Evolutionary conservation across 1,139 yeast species (phyloP), one percentile per base, ranked within the genome.

Genomic region (Scheffersomyces cryptocercus): DNA sequence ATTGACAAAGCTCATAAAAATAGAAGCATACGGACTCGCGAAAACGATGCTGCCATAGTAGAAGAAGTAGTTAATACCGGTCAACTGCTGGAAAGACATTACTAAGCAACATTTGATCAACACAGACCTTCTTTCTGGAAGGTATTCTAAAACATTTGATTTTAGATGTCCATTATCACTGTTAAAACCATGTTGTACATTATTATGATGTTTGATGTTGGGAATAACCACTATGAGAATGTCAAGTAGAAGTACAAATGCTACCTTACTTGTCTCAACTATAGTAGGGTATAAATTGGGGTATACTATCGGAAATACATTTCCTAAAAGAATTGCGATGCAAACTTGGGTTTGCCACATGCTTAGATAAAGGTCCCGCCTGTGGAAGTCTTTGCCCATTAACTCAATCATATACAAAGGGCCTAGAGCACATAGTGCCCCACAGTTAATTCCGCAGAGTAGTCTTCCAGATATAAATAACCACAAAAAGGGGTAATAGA

Each of bases 21-120:
- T 45, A 4, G 50, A 28, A 9, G 51, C 48, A 15, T 37, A 36
- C 20, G 26, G 54, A 36, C 37, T 40, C 3, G 53, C 48, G 39
- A 66, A 59, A 9, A 67, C 43, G 3, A 47, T 41, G 4, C 57
- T 51, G 11, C 68, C 64, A 43, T 58, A 68, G 47, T 67, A 68
- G 41, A 68, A 68, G 42, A 66, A 65, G 38, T 62, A 65, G 43
- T 65, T 67, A 29, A 68, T 63, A 1, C 73, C 73, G 0, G 70
- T 64, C 34, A 67, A 49, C 47, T 67, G 73, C 48, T 68, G 73
- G 34, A 64, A 58, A 11, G 53, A 52, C 67, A 64, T 61, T 5
- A 68, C 35, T 3, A 46, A 36, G 29, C 61, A 52, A 41, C 68
- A 56, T 34, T 37, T 35, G 28, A 43, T 24, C 36, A 40, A 31